Base-by-base conservation (phyloP, 106 monocot genomes). In the Apostasia ramifera region DNA sequence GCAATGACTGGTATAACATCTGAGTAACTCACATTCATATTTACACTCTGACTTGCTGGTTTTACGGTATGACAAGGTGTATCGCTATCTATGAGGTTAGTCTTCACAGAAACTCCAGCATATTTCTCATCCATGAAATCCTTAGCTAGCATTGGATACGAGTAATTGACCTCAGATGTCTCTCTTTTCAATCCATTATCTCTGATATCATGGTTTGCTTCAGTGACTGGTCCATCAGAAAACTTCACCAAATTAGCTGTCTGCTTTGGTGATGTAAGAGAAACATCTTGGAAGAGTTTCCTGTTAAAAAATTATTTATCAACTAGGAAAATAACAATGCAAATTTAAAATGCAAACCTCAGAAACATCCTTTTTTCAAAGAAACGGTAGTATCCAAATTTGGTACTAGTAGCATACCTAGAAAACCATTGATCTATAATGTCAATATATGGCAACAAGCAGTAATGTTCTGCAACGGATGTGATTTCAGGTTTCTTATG, bases 381-480 rank as follows among this genome's bases (percentile, higher is more conserved):
- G 14, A 37, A 57, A 39, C 37, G 7, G 37, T 6, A 37, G 57
- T 8, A 57, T 38, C 39, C 57, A 37, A 57, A 5, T 6, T 37
- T 57, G 57, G 39, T 0, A 57, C 15, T 15, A 57, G 2, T 37
- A 2, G 6, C 14, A 4, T 57, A 57, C 57, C 57, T 57, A 57
- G 57, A 37, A 1, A 38, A 1, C 57, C 57, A 57, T 57, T 57
- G 37, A 37, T 15, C 37, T 57, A 57, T 38, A 14, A 57, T 57
- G 3, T 38, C 57, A 57, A 57, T 38, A 38, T 57, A 57, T 57
- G 57, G 57, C 57, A 57, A 57, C 6, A 57, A 38, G 39, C 57
- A 57, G n/a, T 57, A 57, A 38, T 57, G 57, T 37, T 57, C 57
- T 38, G 57, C 57, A 57, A 57, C 57, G 39, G 57, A 15, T 57